phyloP scores from a whole-genome alignment of 2,329 filamentous ascomycete species.

The Hirsutella minnesotensis region DNA sequence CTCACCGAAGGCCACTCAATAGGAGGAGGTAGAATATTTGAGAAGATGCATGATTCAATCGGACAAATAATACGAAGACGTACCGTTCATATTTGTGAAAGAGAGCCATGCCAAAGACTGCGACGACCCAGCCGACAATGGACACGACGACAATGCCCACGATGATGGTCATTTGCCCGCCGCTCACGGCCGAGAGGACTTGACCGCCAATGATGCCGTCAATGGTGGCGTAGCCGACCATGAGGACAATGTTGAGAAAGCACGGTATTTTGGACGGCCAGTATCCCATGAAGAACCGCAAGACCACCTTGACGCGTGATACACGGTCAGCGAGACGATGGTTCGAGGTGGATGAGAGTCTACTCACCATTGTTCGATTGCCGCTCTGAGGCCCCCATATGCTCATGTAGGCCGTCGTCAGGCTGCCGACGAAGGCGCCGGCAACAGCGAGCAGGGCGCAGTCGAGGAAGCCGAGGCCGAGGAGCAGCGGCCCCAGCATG shows the following conservation, averaged over 20 bases:
- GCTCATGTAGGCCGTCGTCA: constrained; percentile 66
- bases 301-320: constrained; percentile 36
- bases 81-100: constrained; percentile 64
- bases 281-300: constrained; percentile 66
- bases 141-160: constrained; percentile 68
- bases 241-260: constrained; percentile 38
- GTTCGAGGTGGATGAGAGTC: neutral
- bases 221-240: constrained; percentile 66
- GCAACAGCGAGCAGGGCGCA: constrained; percentile 61
- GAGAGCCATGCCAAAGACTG: constrained; percentile 36
- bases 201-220: constrained; percentile 74
- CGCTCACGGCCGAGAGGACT: constrained; percentile 62
- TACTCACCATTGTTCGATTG: constrained; percentile 56
- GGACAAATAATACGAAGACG: no score
- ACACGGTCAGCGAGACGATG: no score
- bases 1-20: no score
- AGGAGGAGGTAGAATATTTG: neutral
- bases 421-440: constrained; percentile 61
- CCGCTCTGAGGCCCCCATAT: constrained; percentile 66
- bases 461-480: constrained; percentile 61
- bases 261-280: constrained; percentile 25
- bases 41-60: no score
- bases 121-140: constrained; percentile 62
- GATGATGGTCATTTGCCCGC: constrained; percentile 50
- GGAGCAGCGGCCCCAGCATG: constrained; percentile 55